Evolutionary conservation across 129 eudicot species (phyloP), one percentile per base, ranked within the genome.

Genomic region (Centella asiatica): DNA sequence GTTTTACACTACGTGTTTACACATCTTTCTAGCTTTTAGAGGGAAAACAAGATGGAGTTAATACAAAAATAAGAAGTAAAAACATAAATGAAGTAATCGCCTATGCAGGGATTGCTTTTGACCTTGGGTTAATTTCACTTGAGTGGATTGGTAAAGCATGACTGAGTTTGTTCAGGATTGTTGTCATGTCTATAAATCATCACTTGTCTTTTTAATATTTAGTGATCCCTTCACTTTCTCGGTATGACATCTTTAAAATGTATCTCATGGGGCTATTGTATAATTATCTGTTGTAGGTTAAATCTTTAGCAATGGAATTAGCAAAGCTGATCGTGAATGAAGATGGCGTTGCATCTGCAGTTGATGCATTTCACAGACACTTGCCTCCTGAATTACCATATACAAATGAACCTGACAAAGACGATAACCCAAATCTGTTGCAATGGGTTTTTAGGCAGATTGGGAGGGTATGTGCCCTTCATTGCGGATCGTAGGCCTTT

Each of bases 321-420:
- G 95, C 99, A 42, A 56, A 54, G 64, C 51, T 80, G 31, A 71
- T 93, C 26, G 85, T 82, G 68, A 82, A 88, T 22, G 99, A 93
- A 76, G 99, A 93, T 58, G 99, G 99, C 2, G 96, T 87, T 42
- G 99, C 92, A 27, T 84, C 80, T 55, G 99, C 99, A 40, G 99
- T 93, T 37, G 76, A 88, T 68, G 86, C 96, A 28, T 93, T 93
- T 66, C 99, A 93, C 73, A 71, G 87, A 61, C 95, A 88, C 71
- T 66, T 93, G 65, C 96, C 99, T 4, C 62, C 90, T 6, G 86
- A 87, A 59, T 25, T 84, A 39, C 96, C 95, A 28, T 19, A 80
- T 10, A 68, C 86, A 44, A 40, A 71, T 18, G 55, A 83, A 47
- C 62, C 61, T 7, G 67, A 66, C n/a, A 81, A 53, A 42, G 76